Evolutionary conservation across 176 grass and related monocot species (phyloP), one percentile per base, ranked within the genome.

Genomic region (Zizania latifolia): DNA sequence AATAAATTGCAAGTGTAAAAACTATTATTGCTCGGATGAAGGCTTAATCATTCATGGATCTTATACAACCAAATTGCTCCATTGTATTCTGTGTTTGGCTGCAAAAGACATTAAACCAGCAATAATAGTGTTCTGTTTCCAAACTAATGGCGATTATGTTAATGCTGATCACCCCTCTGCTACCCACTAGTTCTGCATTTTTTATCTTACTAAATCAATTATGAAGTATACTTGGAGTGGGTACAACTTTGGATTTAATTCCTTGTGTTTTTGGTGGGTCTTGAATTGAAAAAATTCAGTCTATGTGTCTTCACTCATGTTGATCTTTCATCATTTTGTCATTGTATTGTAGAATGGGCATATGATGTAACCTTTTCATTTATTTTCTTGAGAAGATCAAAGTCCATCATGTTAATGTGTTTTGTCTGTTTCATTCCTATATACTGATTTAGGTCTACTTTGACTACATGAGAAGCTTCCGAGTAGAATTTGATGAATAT

Each of bases 401-500:
- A 22, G 8, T 38, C 16, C 46, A 5, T 62, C 27, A 1, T 44
- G 10, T 71, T 10, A 76, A 55, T 12, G 16, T 13, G 12, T 37
- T 33, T 33, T 31, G 11, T 62, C 58, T 41, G 28, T 64, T 76
- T 66, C 5, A 71, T 59, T 7, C 76, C 10, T 4, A 2, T 78
- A 39, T 32, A 23, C 41, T 70, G 4, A 8, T 87, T 37, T 34
- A 97, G 94, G 94, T 97, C 26, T 97, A 97, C 77, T 97, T 93
- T 83, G 94, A 97, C 71, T 97, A 83, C 71, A 97, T 97, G 94
- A 89, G 94, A 81, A 97, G 88, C 67, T 97, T 97, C 39, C 84
- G 90, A 39, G 88, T 97, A 65, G 90, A 93, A 71, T 89, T 93
- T 10, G 72, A 97, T 24, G 86, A 93, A 29, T 97, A 87, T 53